Base-by-base conservation (phyloP, 106 monocot species). In the Dendrobium nobile region DNA sequence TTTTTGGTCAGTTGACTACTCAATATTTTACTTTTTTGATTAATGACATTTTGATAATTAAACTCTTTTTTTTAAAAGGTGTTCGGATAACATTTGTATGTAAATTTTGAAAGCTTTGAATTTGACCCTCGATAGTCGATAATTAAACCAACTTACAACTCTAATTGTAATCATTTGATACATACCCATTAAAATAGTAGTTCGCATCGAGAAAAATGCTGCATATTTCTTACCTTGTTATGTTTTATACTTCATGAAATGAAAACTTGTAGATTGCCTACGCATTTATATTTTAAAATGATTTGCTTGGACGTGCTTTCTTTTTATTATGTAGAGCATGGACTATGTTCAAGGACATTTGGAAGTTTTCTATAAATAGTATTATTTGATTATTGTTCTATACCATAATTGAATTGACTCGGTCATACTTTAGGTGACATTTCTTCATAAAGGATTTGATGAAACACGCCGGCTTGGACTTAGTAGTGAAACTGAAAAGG, bases 401-500 rank as follows among this genome's bases (percentile, higher is more conserved):
- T 13, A 3, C 13, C 51, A 27, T 11, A 19, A 74, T 27, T 70
- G 31, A 70, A 11, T 70, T 70, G 70, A 70, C 33, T 70, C 4
- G 11, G 51, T 51, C 31, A 2, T 16, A n/a, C 80, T 82, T 54
- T 82, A 95, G 95, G 89, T 83, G 24, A 96, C 96, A 19, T 96
- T 93, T 91, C 59, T 89, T 51, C 96, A 96, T 81, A 93, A 96
- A 79, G 96, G 96, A 86, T 96, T 88, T 89, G 96, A 96, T 84
- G 96, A 96, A 89, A 91, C 88, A 72, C 91, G 96, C 18, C 86
- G 96, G 24, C 96, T 96, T 83, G 96, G 96, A n/a, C 88, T 96
- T 74, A 77, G 84, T 82, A 89, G 79, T 84, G 93, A 91, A 87
- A 96, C 96, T 42, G 96, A 96, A 77, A 90, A 96, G 87, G 96